Conservation (phyloP, 257 asterid genomes). For the Fraxinus pennsylvanica region DNA sequence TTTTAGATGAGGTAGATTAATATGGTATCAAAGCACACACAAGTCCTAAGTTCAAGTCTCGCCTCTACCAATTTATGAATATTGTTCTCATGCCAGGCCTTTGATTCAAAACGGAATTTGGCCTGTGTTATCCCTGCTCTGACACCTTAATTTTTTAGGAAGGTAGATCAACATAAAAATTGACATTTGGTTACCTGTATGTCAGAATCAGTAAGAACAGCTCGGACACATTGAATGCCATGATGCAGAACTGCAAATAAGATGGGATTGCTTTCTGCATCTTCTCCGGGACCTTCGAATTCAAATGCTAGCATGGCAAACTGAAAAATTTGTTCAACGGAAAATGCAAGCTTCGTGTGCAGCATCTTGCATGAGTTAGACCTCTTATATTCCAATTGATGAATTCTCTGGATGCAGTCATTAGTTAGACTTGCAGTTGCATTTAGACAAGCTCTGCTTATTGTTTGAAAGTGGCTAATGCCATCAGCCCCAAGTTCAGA, state of each 20-base stretch:
- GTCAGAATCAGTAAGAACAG: conserved; percentile 63
- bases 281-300: conserved; percentile 46
- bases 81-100: background rate
- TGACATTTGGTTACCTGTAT: conserved; percentile 58
- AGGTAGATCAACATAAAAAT: conserved; percentile 6
- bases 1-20: background rate
- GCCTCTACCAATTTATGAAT: background rate
- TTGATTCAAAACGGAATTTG: background rate
- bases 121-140: background rate
- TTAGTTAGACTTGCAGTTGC: conserved; percentile 57
- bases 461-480: conserved; percentile 43
- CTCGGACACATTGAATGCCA: conserved; percentile 55
- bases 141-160: background rate
- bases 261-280: conserved; percentile 47
- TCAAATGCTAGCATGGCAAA: conserved; percentile 62
- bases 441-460: conserved; percentile 66
- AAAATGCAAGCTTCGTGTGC: conserved; percentile 73
- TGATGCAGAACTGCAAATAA: conserved; percentile 53
- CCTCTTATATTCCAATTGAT: conserved; percentile 60
- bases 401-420: conserved; percentile 67
- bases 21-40: background rate
- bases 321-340: conserved; percentile 62
- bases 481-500: conserved; percentile 55
- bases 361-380: conserved; percentile 61
- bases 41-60: background rate